These are phyloP conservation scores for Ottelia alismoides DNA, from an alignment of 106 monocot species.

Conservation along the genomic window DNA sequence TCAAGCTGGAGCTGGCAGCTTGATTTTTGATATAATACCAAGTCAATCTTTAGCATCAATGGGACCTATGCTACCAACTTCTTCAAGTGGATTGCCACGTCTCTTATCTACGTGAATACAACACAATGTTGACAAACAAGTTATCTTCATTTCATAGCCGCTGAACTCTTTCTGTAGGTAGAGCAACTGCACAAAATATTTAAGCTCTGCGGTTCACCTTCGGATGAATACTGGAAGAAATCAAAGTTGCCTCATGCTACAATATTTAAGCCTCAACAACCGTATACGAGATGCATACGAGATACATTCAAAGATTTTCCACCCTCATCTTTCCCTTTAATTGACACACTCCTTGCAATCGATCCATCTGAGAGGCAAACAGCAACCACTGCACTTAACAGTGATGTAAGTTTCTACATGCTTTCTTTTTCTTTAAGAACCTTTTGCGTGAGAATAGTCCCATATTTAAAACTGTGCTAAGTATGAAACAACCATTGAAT, in stretches of 20 bases:
- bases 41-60: neutral
- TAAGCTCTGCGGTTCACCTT: slow-evolving; percentile 10
- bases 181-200: slow-evolving; percentile 13
- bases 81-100: neutral
- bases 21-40: neutral
- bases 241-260: slow-evolving; percentile 9
- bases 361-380: slow-evolving; percentile 3
- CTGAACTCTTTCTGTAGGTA: slow-evolving; percentile 2
- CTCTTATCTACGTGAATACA: neutral
- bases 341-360: slow-evolving; percentile 7
- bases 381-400: slow-evolving; percentile 8
- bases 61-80: neutral
- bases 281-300: slow-evolving; percentile 5
- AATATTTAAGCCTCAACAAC: slow-evolving; percentile 6
- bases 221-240: slow-evolving; percentile 11
- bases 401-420: slow-evolving; percentile 6
- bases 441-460: too few species aligned
- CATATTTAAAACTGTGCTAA: too few species aligned
- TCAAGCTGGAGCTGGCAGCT: too few species aligned
- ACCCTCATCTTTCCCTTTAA: slow-evolving; percentile 3
- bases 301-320: slow-evolving; percentile 11
- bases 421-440: too few species aligned
- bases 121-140: neutral
- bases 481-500: too few species aligned
- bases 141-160: neutral